A percentile compares a stretch with the other conserved stretches of the same genome.
Evolutionary conservation across 139 green algal genomes (phyloP).

Genomic region (Spirogloea muscicola): DNA sequence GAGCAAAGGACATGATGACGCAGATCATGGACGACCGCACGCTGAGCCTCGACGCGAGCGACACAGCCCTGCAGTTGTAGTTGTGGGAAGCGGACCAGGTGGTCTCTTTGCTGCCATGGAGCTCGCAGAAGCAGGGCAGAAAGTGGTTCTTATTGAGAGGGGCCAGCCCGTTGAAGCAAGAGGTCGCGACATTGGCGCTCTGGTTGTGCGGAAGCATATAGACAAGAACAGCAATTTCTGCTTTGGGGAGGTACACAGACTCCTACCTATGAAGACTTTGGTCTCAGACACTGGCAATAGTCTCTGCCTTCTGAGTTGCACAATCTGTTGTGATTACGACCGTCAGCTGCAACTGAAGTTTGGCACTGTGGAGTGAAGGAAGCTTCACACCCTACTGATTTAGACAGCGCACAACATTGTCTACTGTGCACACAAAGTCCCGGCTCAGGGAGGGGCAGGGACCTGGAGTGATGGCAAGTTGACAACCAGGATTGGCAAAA

Average conservation of each 20-base stretch:
- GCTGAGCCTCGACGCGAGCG: too few species aligned
- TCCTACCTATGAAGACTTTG: not conserved
- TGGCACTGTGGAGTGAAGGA: too few species aligned
- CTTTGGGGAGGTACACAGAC: slow-evolving; percentile 60
- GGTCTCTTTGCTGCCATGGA: slow-evolving; percentile 77
- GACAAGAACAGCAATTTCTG: slow-evolving; percentile 75
- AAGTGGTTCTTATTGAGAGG: slow-evolving; percentile 70
- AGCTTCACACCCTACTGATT: too few species aligned
- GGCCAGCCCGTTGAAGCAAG: slow-evolving; percentile 72
- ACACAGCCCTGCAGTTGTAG: too few species aligned
- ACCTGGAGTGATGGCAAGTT: slow-evolving; percentile 85
- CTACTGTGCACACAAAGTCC: not conserved
- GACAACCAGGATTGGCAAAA: slow-evolving; percentile 73
- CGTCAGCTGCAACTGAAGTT: too few species aligned
- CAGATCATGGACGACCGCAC: too few species aligned
- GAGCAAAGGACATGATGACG: too few species aligned
- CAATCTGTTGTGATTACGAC: too few species aligned
- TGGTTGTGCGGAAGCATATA: slow-evolving; percentile 63
- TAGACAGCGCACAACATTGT: too few species aligned
- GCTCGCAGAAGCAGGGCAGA: slow-evolving; percentile 58
- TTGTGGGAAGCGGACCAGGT: slow-evolving; percentile 62
- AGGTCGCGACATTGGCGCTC: slow-evolving; percentile 73
- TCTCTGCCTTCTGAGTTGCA: too few species aligned
- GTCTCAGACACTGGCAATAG: too few species aligned
- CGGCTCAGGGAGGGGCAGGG: slow-evolving; percentile 48